A percentile compares a stretch with the other conserved stretches of the same genome.
Evolutionary conservation across 352 stramenopile genomes (phyloP).

Genomic region (Phytophthora lateralis): DNA sequence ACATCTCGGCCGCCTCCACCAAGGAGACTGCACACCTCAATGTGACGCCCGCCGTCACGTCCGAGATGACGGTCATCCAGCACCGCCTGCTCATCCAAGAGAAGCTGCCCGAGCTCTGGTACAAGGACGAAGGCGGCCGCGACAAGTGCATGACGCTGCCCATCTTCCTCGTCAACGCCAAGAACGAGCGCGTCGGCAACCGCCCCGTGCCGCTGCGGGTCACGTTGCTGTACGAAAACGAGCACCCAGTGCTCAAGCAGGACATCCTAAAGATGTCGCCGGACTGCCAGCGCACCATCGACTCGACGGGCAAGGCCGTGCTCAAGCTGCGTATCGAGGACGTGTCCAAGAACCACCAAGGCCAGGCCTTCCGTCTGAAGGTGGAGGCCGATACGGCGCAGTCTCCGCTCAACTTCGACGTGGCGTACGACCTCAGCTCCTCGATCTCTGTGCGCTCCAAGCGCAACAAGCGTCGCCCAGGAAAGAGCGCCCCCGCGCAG

Average conservation of each 20-base stretch:
- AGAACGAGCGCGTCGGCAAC: slow-evolving; percentile 78
- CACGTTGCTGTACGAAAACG: slow-evolving; percentile 88
- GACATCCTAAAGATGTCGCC: slow-evolving; percentile 93
- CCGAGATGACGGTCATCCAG: slow-evolving; percentile 87
- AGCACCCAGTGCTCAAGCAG: slow-evolving; percentile 93
- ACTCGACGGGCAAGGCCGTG: slow-evolving; percentile 78
- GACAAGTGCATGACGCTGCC: slow-evolving; percentile 89
- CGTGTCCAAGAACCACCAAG: slow-evolving; percentile 97
- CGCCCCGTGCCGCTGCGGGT: slow-evolving; percentile 78
- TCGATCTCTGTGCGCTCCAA: slow-evolving; percentile 95
- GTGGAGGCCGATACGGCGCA: slow-evolving; percentile 91
- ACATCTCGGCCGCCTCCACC: slow-evolving; percentile 66
- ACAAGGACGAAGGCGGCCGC: slow-evolving; percentile 85
- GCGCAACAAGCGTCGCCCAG: slow-evolving; percentile 90
- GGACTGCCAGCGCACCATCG: slow-evolving; percentile 87
- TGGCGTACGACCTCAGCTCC: slow-evolving; percentile 90
- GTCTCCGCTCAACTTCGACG: slow-evolving; percentile 87
- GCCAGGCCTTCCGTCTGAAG: slow-evolving; percentile 92
- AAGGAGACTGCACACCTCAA: slow-evolving; percentile 55
- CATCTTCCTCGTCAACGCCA: slow-evolving; percentile 80
- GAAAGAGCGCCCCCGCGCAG: slow-evolving; percentile 50
- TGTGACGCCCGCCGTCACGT: slow-evolving; percentile 68
- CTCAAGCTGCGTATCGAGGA: slow-evolving; percentile 95
- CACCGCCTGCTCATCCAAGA: slow-evolving; percentile 86
- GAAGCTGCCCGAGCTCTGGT: slow-evolving; percentile 84